A percentile compares a stretch with the other conserved stretches of the same genome.
phyloP scores from a whole-genome alignment of 352 stramenopile species.

The Saprolegnia parasitica region DNA sequence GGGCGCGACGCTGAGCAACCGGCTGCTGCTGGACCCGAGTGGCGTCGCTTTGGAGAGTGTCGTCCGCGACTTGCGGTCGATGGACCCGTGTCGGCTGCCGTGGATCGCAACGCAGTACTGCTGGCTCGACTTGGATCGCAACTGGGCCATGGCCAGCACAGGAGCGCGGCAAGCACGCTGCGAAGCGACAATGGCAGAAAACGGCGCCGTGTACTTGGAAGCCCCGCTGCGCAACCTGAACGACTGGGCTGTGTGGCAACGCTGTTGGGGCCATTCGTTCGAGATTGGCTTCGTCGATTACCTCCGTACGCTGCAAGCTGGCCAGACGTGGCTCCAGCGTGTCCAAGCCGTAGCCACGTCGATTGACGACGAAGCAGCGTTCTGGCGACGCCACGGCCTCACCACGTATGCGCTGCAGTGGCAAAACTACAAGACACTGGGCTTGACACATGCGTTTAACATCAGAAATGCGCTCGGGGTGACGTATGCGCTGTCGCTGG shows the following conservation, averaged over 20 bases:
- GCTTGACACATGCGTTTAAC: not conserved
- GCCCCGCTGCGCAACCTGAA: slow-evolving; percentile 14
- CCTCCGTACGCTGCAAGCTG: not conserved
- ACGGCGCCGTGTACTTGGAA: slow-evolving; percentile 27
- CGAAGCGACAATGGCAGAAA: not conserved
- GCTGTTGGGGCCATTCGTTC: slow-evolving; percentile 7
- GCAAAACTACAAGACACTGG: slow-evolving; percentile 20
- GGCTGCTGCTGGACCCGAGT: not conserved
- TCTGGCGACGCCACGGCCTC: not conserved
- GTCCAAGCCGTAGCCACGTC: not conserved
- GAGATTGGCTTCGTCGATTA: not conserved
- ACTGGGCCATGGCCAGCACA: slow-evolving; percentile 1
- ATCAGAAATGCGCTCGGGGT: slow-evolving; percentile 1
- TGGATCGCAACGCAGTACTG: slow-evolving; percentile 21
- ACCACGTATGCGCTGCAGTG: not conserved
- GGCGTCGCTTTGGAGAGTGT: not conserved
- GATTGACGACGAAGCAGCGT: slow-evolving; percentile 8
- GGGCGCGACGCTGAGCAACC: not conserved
- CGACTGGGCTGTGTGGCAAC: not conserved
- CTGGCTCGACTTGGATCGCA: slow-evolving; percentile 11
- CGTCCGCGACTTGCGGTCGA: not conserved
- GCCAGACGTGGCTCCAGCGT: not conserved
- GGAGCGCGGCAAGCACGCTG: not conserved
- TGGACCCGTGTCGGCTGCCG: not conserved
- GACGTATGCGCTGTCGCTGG: not conserved